Base-by-base conservation (phyloP, 2,329 filamentous ascomycete species). In the Claviceps africana region DNA sequence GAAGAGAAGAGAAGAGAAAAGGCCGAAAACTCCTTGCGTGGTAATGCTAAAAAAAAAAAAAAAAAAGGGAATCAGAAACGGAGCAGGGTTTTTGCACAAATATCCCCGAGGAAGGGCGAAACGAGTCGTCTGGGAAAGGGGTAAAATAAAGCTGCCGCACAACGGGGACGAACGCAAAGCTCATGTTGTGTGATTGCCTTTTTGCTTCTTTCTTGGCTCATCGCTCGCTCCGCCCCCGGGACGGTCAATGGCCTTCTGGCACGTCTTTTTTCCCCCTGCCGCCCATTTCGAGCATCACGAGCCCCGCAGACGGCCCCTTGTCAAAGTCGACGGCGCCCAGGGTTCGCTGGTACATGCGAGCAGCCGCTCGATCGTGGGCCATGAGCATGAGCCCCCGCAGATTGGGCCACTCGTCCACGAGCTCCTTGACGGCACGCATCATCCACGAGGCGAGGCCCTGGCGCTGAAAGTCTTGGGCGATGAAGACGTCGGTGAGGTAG, bases 401-500 rank as follows among this genome's bases (percentile, higher is more conserved):
- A 56, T 76, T 65, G 1, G 79, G 75, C 74, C 83, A 79, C 31
- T 69, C 69, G 22, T 72, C 65, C 39, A 80, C 61, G 3, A 76
- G 64, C 58, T 85, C 79, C 56, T 78, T 73, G 53, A 84, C 65
- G 57, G 77, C 81, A 5, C 70, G 64, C 63, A 86, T 75, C 61
- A 87, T 66, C 81, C 82, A 87, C 44, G 70, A 75, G 3, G 79
- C 84, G 1, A 88, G 69, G 0, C 84, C 83, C 10, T 72, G 69
- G 4, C 77, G 74, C 61, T 83, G 81, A 59, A 80, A 77, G 40
- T 75, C 71, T 0, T 76, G 70, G 2, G 79, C 63, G 22, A 87
- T 70, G 63, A 83, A 87, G 21, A 86, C 79, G 60, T 87, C 84
- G 28, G 83, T 83, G 51, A 72, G 66, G 54, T 85, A 88, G 35